These are phyloP conservation scores for Pseudogymnoascus sp. DNA, from an alignment of 2,329 filamentous ascomycete genomes.

Conservation along the genomic window DNA sequence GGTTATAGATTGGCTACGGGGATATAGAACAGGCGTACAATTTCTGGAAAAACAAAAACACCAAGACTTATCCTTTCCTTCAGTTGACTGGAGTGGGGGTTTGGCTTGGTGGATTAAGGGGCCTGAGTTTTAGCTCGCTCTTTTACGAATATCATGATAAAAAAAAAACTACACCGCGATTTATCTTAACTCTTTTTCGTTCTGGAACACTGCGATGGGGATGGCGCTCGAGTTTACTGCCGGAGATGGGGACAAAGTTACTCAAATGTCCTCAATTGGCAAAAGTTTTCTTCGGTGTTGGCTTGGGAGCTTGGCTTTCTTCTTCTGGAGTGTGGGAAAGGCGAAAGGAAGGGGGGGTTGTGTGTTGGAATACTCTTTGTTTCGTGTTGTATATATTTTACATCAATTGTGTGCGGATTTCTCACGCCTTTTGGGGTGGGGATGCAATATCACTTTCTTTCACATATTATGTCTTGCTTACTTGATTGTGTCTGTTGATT, in stretches of 20 bases:
- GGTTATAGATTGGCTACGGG: background rate
- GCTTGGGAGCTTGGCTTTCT: background rate
- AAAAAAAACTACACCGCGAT: background rate
- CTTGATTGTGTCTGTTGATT: background rate
- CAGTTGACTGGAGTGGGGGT: background rate
- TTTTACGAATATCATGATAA: conserved; percentile 4
- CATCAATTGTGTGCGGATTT: background rate
- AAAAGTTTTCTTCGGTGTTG: background rate
- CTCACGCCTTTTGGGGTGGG: background rate
- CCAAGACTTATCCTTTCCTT: background rate
- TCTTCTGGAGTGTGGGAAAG: background rate
- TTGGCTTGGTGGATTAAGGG: background rate
- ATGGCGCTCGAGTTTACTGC: background rate
- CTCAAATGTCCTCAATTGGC: background rate
- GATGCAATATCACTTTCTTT: background rate
- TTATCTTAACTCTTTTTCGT: background rate
- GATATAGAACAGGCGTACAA: background rate
- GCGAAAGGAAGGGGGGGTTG: background rate
- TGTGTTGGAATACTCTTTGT: background rate
- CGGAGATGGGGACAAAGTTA: background rate
- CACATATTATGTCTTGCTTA: background rate
- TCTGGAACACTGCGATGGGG: background rate
- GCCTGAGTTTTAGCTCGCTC: background rate
- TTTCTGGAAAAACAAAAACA: background rate
- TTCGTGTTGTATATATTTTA: background rate